Base-by-base conservation (phyloP, 1,139 yeast species). In the Candida sp. region DNA sequence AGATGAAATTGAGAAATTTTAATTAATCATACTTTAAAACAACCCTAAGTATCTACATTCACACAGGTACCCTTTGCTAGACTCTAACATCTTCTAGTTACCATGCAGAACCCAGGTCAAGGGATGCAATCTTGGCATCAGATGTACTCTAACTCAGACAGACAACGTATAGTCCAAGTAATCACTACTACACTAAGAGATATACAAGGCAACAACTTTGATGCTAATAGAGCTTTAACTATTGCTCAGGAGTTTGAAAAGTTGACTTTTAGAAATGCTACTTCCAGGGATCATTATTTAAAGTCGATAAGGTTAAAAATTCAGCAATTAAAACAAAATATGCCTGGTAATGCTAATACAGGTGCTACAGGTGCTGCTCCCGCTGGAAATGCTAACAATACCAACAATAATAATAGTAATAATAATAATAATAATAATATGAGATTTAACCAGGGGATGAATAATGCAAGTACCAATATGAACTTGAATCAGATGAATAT, bases 231-330 rank as follows among this genome's bases (percentile, higher is more conserved):
- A 42, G 75, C 75, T 22, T 60, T 67, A 21, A 56, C 59, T 35
- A 68, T 72, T 64, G 77, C 79, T 23, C 72, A 66, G 42, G 77
- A 72, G 45, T 73, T 72, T 49, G 79, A 73, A 48, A 70, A 70
- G 52, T 64, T 57, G 46, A 70, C 75, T 22, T 73, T 70, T 48
- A 60, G 63, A 55, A 70, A 69, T 48, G 58, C 75, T 7, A 63
- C 57, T 44, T 57, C 67, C 40, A 57, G 71, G 38, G 77, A 73
- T 41, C 78, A 73, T 40, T 73, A 73, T 49, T 55, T 73, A 40
- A 51, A 66, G 40, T 52, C 63, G 38, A 68, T 73, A 46, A 69
- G 65, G 50, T 71, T 64, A 50, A 73, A 72, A 54, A 66, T 73
- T 36, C 60, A 60, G 11, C 78, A 70, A 52, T 60, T 73, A 34